These are phyloP conservation scores for Xylaria curta DNA, from an alignment of 495 filamentous ascomycete genomes.

Conservation along the genomic window DNA sequence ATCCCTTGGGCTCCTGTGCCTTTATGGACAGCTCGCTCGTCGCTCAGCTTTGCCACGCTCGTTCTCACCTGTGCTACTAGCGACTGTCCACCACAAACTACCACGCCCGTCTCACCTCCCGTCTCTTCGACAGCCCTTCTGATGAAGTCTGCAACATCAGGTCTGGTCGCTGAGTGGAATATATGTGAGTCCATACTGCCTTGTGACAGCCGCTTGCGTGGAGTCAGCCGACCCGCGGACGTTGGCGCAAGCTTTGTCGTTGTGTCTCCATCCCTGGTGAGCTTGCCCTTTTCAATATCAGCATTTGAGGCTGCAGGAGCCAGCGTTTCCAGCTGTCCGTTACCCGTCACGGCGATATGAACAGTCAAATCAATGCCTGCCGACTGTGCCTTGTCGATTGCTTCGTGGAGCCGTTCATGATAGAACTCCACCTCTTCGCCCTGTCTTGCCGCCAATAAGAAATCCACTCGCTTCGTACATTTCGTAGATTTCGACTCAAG, in stretches of 20 bases:
- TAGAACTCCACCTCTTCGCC: constrained; percentile 74
- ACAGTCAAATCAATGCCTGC: constrained; percentile 55
- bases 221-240: neutral
- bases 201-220: constrained; percentile 39
- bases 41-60: constrained; percentile 72
- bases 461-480: constrained; percentile 70
- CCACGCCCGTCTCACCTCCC: constrained; percentile 80
- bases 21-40: constrained; percentile 90
- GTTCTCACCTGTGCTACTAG: constrained; percentile 70
- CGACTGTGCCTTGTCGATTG: constrained; percentile 58
- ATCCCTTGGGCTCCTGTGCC: constrained; percentile 86
- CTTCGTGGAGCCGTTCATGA: constrained; percentile 63
- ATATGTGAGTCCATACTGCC: constrained; percentile 49
- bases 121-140: constrained; percentile 69
- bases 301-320: constrained; percentile 23
- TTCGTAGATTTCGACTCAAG: constrained; percentile 49
- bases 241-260: constrained; percentile 25
- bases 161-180: constrained; percentile 45
- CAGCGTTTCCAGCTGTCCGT: constrained; percentile 34
- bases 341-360: constrained; percentile 63
- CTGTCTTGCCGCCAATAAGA: constrained; percentile 76
- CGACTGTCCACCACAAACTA: constrained; percentile 77
- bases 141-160: constrained; percentile 54
- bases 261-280: constrained; percentile 36
- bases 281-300: constrained; percentile 36